Percentiles rank a stretch among this genome's conserved stretches.
These are phyloP conservation scores for Boehmeria nivea DNA, from an alignment of 306 rosid genomes.

Conservation along the genomic window DNA sequence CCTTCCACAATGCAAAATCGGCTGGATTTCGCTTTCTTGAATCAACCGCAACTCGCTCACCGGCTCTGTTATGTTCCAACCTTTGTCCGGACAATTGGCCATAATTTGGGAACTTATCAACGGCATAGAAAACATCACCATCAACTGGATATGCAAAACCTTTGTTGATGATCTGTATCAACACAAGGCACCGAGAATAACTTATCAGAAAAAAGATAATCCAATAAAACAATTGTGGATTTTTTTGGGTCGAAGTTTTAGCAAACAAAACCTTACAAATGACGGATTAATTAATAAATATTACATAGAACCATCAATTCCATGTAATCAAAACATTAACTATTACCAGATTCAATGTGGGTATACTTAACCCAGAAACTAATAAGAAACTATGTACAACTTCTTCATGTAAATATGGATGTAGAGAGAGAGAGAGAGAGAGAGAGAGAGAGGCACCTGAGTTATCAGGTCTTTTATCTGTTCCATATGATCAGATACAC, in stretches of 20 bases:
- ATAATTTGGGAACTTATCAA: constrained; percentile 70
- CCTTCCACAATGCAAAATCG: constrained; percentile 98
- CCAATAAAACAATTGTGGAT: too few relatives aligned
- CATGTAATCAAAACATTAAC: too few relatives aligned
- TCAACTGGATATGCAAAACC: constrained; percentile 65
- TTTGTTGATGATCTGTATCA: constrained; percentile 71
- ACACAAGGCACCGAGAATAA: constrained; percentile 2
- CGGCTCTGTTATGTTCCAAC: constrained; percentile 79
- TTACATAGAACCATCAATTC: too few relatives aligned
- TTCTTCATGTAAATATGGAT: too few relatives aligned
- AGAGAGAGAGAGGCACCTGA: constrained; percentile 41
- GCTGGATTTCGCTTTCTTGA: constrained; percentile 78
- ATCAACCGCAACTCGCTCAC: constrained; percentile 88
- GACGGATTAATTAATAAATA: too few relatives aligned
- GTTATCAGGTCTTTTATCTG: constrained; percentile 76
- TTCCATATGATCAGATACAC: constrained; percentile 84
- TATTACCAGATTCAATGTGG: too few relatives aligned
- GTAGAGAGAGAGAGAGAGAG: not conserved
- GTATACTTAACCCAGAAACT: too few relatives aligned
- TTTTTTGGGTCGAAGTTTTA: too few relatives aligned
- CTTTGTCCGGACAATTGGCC: constrained; percentile 80
- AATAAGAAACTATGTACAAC: too few relatives aligned
- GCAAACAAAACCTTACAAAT: too few relatives aligned
- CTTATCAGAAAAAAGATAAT: too few relatives aligned
- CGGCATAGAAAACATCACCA: constrained; percentile 91